Base-by-base conservation (phyloP, 441 rosid species). In the Caryocar brasiliense region DNA sequence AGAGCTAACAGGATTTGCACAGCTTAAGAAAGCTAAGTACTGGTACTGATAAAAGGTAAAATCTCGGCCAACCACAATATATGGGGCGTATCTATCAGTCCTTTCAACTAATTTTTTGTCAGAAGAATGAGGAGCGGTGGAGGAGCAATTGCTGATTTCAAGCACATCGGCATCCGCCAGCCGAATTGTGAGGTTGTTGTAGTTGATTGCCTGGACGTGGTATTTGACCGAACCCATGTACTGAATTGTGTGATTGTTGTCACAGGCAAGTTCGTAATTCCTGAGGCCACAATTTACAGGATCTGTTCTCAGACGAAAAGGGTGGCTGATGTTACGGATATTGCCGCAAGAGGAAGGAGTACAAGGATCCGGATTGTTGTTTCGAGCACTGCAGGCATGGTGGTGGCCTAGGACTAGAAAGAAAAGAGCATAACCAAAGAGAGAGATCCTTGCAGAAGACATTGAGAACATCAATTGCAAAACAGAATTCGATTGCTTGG, bases 261-360 rank as follows among this genome's bases (percentile, higher is more conserved):
- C 32, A 34, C 54, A 49, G 1, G 21, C 17, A 13, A 49, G 41
- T 10, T 33, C 22, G 7, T 0, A 13, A 7, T 1, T 5, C 13
- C 5, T 0, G 23, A 7, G 0, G 3, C 54, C 54, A 9, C 54
- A 34, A 12, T 21, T 4, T 24, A 22, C 10, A 18, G 54, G 43
- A 25, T 35, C 33, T 12, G 43, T 14, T 10, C 7, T 50, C 13
- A 50, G 3, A 9, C 43, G 54, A 50, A 50, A 50, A 24, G 54
- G 54, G 33, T 23, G 25, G 42, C 43, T 50, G 17, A 50, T 50
- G 27, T 48, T 34, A 18, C 15, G 7, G 34, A 50, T 24, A 7
- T 35, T 23, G 0, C 54, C 54, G 8, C 54, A 50, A 17, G n/a
- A n/a, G n/a, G 42, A 50, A 14, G 54, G 24, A 2, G 32, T 26